Conservation (phyloP, 257 asterid genomes). For the Verbascum thapsus region DNA sequence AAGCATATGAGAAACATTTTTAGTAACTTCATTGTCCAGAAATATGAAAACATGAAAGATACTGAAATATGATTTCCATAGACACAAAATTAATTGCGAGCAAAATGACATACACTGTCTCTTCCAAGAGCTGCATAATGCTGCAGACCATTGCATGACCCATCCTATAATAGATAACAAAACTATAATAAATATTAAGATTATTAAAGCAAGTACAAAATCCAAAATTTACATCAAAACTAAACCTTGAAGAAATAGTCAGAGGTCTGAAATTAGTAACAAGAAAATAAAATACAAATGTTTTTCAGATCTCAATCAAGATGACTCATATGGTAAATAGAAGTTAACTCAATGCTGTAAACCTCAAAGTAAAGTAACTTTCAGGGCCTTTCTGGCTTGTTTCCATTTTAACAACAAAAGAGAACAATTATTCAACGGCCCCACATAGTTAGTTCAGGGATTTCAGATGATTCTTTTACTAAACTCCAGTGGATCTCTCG, state of each 20-base stretch:
- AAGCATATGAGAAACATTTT: neutral
- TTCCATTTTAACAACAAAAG: neutral
- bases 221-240: constrained; percentile 3
- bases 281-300: neutral
- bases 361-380: constrained; percentile 19
- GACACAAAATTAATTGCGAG: constrained; percentile 22
- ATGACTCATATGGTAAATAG: neutral
- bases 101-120: constrained; percentile 63
- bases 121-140: constrained; percentile 98
- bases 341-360: neutral
- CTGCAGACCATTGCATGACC: constrained; percentile 97
- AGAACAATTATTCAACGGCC: neutral
- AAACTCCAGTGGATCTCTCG: neutral
- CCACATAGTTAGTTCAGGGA: neutral
- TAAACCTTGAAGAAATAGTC: constrained; percentile 1
- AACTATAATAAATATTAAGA: constrained; percentile 22
- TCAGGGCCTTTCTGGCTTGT: neutral
- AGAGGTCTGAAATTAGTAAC: constrained; percentile 10
- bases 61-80: constrained; percentile 5
- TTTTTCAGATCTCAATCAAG: constrained; percentile 7
- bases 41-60: constrained; percentile 3
- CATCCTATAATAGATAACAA: constrained; percentile 62
- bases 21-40: constrained; percentile 18
- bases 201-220: constrained; percentile 3
- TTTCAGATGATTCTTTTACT: neutral